phyloP scores from a whole-genome alignment of 192 early-diverging fungal species.

The Funneliformis geosporum region DNA sequence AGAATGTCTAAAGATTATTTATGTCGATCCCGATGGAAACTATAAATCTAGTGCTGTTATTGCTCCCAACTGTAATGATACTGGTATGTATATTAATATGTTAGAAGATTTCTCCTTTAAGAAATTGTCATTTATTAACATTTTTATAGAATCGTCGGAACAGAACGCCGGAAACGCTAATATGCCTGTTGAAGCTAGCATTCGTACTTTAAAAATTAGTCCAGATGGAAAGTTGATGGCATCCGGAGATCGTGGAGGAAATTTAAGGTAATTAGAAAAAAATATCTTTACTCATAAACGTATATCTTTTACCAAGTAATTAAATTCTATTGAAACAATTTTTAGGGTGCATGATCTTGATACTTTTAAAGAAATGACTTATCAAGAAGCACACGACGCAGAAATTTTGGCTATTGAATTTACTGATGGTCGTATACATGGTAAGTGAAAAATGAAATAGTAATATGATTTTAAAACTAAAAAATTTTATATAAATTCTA shows the following conservation, averaged over 20 bases:
- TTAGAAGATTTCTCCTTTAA: not conserved
- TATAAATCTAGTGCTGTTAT: constrained; percentile 35
- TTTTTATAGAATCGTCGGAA: constrained; percentile 35
- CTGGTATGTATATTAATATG: not conserved
- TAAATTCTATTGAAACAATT: not conserved
- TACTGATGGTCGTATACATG: constrained; percentile 38
- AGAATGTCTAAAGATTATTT: constrained; percentile 38
- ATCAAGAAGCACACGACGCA: constrained; percentile 75
- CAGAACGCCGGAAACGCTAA: constrained; percentile 34
- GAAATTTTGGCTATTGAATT: constrained; percentile 81
- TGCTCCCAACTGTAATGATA: constrained; percentile 11
- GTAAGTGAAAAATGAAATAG: constrained; percentile 11
- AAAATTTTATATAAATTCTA: not conserved
- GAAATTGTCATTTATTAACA: not conserved
- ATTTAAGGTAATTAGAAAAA: constrained; percentile 52
- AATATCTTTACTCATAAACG: not conserved
- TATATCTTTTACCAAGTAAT: not conserved
- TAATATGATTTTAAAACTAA: not conserved
- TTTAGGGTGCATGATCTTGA: constrained; percentile 61
- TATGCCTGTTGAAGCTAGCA: constrained; percentile 56
- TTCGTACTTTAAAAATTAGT: constrained; percentile 67
- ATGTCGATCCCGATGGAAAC: constrained; percentile 39
- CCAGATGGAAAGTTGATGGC: constrained; percentile 66
- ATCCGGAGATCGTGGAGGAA: constrained; percentile 72
- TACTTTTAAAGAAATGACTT: constrained; percentile 60